A percentile compares a stretch with the other conserved stretches of the same genome.
phyloP scores from a whole-genome alignment of 768 basidiomycete species.

The Hemileccinum rubropunctum region DNA sequence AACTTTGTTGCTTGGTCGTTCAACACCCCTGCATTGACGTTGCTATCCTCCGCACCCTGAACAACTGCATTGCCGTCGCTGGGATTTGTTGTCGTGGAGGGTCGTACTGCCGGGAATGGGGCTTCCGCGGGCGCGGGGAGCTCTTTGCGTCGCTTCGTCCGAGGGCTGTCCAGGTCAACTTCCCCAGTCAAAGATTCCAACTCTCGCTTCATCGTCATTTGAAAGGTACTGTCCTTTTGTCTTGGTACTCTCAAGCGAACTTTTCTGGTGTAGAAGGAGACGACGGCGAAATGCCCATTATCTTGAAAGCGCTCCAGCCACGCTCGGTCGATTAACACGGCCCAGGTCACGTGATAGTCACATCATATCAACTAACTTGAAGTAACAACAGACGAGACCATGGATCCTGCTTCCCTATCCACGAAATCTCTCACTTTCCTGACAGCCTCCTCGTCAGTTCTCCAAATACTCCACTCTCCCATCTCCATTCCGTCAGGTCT shows the following conservation, averaged over 20 bases:
- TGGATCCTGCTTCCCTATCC: conserved; percentile 25
- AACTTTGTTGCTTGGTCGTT: conserved; percentile 67
- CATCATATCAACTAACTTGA: not conserved
- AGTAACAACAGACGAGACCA: not conserved
- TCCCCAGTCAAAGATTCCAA: conserved; percentile 38
- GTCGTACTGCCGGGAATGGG: conserved; percentile 33
- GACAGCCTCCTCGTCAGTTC: conserved; percentile 52
- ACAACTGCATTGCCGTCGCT: conserved; percentile 21
- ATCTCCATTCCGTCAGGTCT: conserved; percentile 64
- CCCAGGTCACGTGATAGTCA: conserved; percentile 28
- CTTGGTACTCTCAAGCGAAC: conserved; percentile 24
- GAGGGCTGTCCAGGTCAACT: conserved; percentile 44
- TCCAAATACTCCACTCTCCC: conserved; percentile 75
- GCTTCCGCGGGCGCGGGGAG: conserved; percentile 38
- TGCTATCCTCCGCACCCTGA: conserved; percentile 21
- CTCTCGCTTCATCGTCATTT: conserved; percentile 52
- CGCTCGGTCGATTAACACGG: conserved; percentile 17
- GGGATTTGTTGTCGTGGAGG: conserved; percentile 32
- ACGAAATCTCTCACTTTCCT: conserved; percentile 48
- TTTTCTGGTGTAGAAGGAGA: conserved; percentile 25
- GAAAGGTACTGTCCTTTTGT: conserved; percentile 13
- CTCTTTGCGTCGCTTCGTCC: conserved; percentile 51
- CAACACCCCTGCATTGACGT: conserved; percentile 35
- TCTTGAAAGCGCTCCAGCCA: conserved; percentile 29
- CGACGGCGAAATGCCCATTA: conserved; percentile 33